Percentiles rank a stretch among this genome's conserved stretches.
These are phyloP conservation scores for Cryptosporidium tyzzeri DNA, from an alignment of 169 alveolate species.

Conservation along the genomic window DNA sequence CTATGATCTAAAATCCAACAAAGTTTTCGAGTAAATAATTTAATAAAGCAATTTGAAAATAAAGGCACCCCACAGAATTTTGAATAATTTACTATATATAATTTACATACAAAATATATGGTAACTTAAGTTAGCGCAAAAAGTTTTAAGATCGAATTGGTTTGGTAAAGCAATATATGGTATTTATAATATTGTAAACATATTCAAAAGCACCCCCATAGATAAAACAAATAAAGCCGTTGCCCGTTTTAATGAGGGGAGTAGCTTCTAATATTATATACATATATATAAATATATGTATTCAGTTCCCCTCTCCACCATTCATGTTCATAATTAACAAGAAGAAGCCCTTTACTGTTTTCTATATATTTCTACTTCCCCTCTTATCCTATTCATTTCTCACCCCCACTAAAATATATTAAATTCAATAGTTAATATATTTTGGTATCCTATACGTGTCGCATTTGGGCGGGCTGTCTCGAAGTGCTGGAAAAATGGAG, in stretches of 20 bases:
- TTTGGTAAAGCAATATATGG: background rate
- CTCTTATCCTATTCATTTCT: background rate
- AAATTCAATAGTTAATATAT: background rate
- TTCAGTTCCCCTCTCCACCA: background rate
- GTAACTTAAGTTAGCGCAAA: background rate
- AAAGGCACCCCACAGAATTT: slow-evolving; percentile 7
- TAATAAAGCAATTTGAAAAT: background rate
- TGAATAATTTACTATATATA: background rate
- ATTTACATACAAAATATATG: background rate
- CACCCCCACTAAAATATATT: slow-evolving; percentile 9
- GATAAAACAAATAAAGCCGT: background rate
- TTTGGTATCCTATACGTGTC: slow-evolving; percentile 40
- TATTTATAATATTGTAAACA: background rate
- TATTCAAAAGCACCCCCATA: background rate
- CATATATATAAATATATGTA: too few species aligned
- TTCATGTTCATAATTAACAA: background rate
- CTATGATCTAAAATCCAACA: background rate
- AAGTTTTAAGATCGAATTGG: background rate
- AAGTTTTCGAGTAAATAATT: background rate
- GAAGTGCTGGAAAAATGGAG: slow-evolving; percentile 25
- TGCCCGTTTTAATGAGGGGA: background rate
- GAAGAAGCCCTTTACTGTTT: background rate
- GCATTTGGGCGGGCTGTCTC: slow-evolving; percentile 41
- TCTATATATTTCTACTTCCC: background rate
- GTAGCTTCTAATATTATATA: too few species aligned